Base-by-base conservation (phyloP, 2,329 filamentous ascomycete species). In the Hymenoscyphus scutula region DNA sequence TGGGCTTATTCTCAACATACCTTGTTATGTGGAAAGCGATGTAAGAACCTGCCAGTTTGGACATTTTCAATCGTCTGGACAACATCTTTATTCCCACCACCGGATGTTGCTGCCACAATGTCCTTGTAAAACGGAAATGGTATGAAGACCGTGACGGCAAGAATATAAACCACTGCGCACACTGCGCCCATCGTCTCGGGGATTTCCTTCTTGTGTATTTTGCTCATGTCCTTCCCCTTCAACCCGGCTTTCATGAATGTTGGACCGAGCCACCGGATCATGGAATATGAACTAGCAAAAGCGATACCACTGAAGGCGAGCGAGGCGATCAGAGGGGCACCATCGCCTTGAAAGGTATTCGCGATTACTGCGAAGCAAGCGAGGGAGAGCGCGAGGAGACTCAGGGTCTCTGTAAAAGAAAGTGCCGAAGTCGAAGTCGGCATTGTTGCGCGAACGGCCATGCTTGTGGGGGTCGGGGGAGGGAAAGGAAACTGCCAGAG, bases 61-160 rank as follows among this genome's bases (percentile, higher is more conserved):
- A 74, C 71, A 53, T 64, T 64, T 13, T 71, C 67, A 55, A 67
- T 64, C n/a, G 62, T 63, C 34, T 73, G 70, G 13, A 96, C 89
- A 5, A 95, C 87, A 78, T 97, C 94, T 67, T 91, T 83, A 76
- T 97, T 97, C 56, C 93, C 93, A 67, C 92, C 93, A 66, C 93
- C 95, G 68, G 92, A 96, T 23, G 95, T 98, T 45, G 93, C 92
- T 17, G 92, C 91, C 29, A 97, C 93, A 68, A 99, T 96, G 75
- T 98, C 94, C 78, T 97, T 96, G 81, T 97, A 98, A 76, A 99
- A 98, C 1, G 93, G 91, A 77, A 97, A 97, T 0, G 95, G 95
- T 63, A 98, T 92, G 76, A 99, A 99, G 66, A 92, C 80, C 69
- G 98, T 96, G 68, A 98, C 83, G 57, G 88, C 84, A 68, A 99